Conservation (phyloP, 768 basidiomycete genomes). For the Lactarius indigo region DNA sequence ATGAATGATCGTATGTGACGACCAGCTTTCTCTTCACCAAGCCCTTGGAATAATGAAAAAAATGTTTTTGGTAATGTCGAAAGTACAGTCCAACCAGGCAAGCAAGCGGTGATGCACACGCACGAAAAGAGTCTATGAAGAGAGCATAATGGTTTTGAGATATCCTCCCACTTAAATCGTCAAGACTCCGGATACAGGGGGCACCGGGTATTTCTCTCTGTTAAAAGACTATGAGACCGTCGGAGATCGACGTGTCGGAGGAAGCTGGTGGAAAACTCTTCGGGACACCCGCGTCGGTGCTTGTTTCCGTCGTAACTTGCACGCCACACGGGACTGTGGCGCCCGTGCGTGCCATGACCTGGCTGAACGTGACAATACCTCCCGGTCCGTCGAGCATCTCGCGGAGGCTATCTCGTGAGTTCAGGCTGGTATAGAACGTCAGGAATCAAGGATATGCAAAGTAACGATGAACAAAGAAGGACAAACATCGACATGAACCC, state of each 20-base stretch:
- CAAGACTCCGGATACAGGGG: background rate
- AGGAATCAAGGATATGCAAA: background rate
- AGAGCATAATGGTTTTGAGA: background rate
- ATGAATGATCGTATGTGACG: background rate
- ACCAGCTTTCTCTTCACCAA: background rate
- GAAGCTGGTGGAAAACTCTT: background rate
- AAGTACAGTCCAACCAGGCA: background rate
- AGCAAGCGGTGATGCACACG: background rate
- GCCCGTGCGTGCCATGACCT: background rate
- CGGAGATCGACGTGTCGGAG: background rate
- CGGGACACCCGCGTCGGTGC: background rate
- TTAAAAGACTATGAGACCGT: background rate
- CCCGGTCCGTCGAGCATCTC: background rate
- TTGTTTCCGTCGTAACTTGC: background rate
- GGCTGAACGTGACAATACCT: background rate
- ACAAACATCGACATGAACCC: slow-evolving; percentile 1
- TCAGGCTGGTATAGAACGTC: background rate
- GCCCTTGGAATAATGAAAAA: background rate
- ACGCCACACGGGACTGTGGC: background rate
- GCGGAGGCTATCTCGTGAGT: background rate
- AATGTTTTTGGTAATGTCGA: background rate
- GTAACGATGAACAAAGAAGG: background rate
- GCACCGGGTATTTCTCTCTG: background rate
- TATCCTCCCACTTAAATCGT: background rate
- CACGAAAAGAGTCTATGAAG: background rate